Conservation (phyloP, 768 basidiomycete species). For the Amanita rubescens region DNA sequence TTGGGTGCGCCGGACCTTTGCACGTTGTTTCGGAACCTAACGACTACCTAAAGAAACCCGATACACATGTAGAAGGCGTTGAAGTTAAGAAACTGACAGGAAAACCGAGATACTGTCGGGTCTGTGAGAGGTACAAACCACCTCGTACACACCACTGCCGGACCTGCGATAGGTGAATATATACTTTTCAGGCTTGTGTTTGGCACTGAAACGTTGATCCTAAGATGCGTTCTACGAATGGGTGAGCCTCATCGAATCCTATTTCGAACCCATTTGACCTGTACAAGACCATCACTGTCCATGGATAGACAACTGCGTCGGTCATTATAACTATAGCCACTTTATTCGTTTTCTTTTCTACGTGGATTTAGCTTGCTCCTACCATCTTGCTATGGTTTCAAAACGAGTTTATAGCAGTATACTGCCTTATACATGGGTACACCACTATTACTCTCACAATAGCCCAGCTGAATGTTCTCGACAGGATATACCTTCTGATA, state of each 20-base stretch:
- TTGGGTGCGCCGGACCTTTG: slow-evolving; percentile 51
- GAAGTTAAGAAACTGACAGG: slow-evolving; percentile 91
- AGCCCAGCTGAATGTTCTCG: background rate
- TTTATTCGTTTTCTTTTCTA: slow-evolving; percentile 90
- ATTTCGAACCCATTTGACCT: slow-evolving; percentile 8
- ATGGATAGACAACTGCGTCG: slow-evolving; percentile 94
- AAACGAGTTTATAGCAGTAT: slow-evolving; percentile 47
- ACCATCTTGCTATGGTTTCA: slow-evolving; percentile 82
- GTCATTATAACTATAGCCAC: slow-evolving; percentile 83
- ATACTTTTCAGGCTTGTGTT: background rate
- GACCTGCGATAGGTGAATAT: slow-evolving; percentile 68
- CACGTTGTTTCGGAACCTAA: background rate
- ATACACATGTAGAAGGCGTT: slow-evolving; percentile 61
- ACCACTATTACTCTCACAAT: slow-evolving; percentile 9
- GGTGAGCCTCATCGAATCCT: slow-evolving; percentile 35
- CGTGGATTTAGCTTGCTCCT: slow-evolving; percentile 84
- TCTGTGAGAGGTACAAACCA: slow-evolving; percentile 80
- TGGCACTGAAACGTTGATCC: slow-evolving; percentile 7
- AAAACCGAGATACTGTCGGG: slow-evolving; percentile 76
- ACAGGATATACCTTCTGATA: slow-evolving; percentile 60
- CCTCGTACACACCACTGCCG: slow-evolving; percentile 91
- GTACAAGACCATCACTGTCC: slow-evolving; percentile 80
- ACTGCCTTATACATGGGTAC: slow-evolving; percentile 44
- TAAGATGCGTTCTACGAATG: slow-evolving; percentile 86
- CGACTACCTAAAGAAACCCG: slow-evolving; percentile 52